Evolutionary conservation across 768 basidiomycete species (phyloP).

Genomic region (Suillus decipiens): DNA sequence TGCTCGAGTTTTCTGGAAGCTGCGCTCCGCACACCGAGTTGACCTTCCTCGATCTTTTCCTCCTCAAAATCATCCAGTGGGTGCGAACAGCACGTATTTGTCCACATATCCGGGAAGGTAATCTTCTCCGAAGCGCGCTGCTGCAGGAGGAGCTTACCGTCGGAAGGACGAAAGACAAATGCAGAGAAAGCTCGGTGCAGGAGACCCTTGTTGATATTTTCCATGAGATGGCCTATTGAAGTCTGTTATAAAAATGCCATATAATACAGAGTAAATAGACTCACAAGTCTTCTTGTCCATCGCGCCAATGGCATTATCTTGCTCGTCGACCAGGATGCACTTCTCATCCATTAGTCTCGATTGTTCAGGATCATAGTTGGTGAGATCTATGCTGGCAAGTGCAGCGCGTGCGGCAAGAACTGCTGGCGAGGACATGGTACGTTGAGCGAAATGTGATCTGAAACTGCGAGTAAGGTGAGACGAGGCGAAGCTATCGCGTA

Average conservation of each 20-base stretch:
- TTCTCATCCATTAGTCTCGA: slow-evolving; percentile 95
- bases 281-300: slow-evolving; percentile 95
- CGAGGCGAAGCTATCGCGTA: too few species aligned
- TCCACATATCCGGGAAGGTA: slow-evolving; percentile 99
- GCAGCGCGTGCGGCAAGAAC: slow-evolving; percentile 60
- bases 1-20: slow-evolving; percentile 95
- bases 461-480: slow-evolving; percentile 8
- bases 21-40: slow-evolving; percentile 86
- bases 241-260: slow-evolving; percentile 1
- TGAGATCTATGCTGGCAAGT: slow-evolving; percentile 76
- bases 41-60: slow-evolving; percentile 74
- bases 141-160: slow-evolving; percentile 92
- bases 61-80: slow-evolving; percentile 90
- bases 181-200: slow-evolving; percentile 98
- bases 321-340: slow-evolving; percentile 88
- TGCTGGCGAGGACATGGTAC: slow-evolving; percentile 60
- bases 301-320: slow-evolving; percentile 83
- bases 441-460: slow-evolving; percentile 6
- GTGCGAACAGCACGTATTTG: slow-evolving; percentile 98
- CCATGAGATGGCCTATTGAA: slow-evolving; percentile 88
- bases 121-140: slow-evolving; percentile 98
- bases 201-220: slow-evolving; percentile 90
- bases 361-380: slow-evolving; percentile 88
- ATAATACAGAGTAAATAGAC: slow-evolving; percentile 28
- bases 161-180: slow-evolving; percentile 92